Percentiles rank a stretch among this genome's conserved stretches.
Conservation (phyloP, 2,329 filamentous ascomycete genomes). For the Aspergillus sp. region DNA sequence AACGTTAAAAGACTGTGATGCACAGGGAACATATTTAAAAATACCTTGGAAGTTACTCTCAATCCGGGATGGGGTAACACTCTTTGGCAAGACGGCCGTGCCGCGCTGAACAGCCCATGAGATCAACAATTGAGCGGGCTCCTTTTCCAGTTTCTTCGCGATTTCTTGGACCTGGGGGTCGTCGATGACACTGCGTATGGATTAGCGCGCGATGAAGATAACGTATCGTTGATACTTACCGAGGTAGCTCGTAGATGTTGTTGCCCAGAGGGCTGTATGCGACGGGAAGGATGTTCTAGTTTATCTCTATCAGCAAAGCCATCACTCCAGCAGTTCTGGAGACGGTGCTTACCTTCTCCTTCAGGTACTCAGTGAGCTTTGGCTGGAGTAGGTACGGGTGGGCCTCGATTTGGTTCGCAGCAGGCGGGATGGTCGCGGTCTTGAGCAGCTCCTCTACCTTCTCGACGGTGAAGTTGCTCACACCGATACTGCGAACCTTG, state of each 20-base stretch:
- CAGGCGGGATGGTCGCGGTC: conserved; percentile 56
- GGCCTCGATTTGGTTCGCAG: conserved; percentile 67
- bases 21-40: too few relatives aligned
- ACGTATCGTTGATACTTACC: conserved; percentile 19
- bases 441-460: conserved; percentile 32
- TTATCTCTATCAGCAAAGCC: background rate
- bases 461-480: conserved; percentile 45
- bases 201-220: conserved; percentile 11
- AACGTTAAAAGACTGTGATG: too few relatives aligned
- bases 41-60: conserved; percentile 51
- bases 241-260: conserved; percentile 36
- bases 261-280: conserved; percentile 65
- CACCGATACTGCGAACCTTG: conserved; percentile 39
- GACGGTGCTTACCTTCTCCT: conserved; percentile 50
- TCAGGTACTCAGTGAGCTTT: conserved; percentile 55
- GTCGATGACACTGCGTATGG: conserved; percentile 54
- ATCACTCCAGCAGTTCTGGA: background rate
- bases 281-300: conserved; percentile 51
- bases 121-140: conserved; percentile 58
- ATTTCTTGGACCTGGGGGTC: conserved; percentile 63
- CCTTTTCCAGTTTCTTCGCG: conserved; percentile 61
- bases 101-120: conserved; percentile 58
- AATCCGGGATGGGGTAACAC: conserved; percentile 55
- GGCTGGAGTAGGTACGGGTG: conserved; percentile 66
- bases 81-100: conserved; percentile 57